Evolutionary conservation across 2,329 filamentous ascomycete species (phyloP).

Genomic region (Iodosphaeria phyllophila): DNA sequence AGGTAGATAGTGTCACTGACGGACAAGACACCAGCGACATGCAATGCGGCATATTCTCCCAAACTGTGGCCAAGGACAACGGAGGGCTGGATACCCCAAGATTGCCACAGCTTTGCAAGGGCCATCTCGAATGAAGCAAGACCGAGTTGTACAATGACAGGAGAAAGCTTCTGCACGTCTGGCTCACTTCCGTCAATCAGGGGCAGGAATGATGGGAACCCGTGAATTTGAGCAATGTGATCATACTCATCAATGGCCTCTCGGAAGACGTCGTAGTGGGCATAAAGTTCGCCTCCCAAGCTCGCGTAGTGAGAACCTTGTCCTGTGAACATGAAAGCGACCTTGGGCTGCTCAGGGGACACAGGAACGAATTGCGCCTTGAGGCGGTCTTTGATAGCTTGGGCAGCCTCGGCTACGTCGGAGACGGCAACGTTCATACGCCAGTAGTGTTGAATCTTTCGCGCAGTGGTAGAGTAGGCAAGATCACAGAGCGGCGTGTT

Average conservation of each 20-base stretch:
- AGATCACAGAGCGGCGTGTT: constrained; percentile 35
- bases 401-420: constrained; percentile 21
- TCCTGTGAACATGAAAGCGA: constrained; percentile 35
- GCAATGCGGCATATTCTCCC: constrained; percentile 56
- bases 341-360: constrained; percentile 22
- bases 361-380: constrained; percentile 24
- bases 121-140: constrained; percentile 38
- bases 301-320: constrained; percentile 36
- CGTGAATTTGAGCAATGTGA: constrained; percentile 27
- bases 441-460: constrained; percentile 40
- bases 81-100: constrained; percentile 34
- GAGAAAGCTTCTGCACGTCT: constrained; percentile 25
- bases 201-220: constrained; percentile 36
- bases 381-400: constrained; percentile 20
- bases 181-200: constrained; percentile 25
- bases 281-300: constrained; percentile 30
- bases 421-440: constrained; percentile 28
- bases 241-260: constrained; percentile 37
- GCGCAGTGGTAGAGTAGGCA: constrained; percentile 50
- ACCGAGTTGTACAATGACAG: constrained; percentile 32
- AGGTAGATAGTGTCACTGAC: constrained; percentile 54
- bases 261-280: constrained; percentile 26
- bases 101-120: constrained; percentile 33
- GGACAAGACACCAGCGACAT: constrained; percentile 52
- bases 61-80: constrained; percentile 44